A percentile compares a stretch with the other conserved stretches of the same genome.
These are phyloP conservation scores for Parascedosporium putredinis DNA, from an alignment of 2,329 filamentous ascomycete species.

Conservation along the genomic window DNA sequence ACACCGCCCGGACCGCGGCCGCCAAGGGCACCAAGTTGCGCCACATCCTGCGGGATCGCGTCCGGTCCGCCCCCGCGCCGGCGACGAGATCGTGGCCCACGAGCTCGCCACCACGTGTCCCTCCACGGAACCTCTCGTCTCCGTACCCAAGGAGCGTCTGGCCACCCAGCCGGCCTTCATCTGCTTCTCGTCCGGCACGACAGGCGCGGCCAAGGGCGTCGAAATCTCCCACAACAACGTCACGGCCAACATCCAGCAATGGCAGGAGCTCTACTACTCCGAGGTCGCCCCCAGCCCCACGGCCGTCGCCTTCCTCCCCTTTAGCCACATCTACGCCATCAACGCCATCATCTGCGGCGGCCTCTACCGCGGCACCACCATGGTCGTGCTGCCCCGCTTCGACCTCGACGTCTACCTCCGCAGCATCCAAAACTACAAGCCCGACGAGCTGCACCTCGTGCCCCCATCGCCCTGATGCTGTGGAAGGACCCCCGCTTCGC, in stretches of 20 bases:
- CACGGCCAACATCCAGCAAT: background rate
- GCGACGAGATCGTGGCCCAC: background rate
- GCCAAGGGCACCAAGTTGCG: background rate
- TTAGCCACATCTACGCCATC: background rate
- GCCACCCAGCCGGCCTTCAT: background rate
- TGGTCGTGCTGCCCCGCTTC: background rate
- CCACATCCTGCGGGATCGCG: background rate
- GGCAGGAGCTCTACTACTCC: background rate
- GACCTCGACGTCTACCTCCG: background rate
- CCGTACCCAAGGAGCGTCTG: background rate
- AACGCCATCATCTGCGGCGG: background rate
- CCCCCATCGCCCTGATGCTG: background rate
- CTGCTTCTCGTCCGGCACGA: background rate
- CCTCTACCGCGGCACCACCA: background rate
- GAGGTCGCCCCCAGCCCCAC: background rate
- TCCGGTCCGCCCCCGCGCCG: background rate
- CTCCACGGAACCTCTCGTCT: background rate
- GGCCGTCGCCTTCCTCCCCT: background rate
- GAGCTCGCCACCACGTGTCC: background rate
- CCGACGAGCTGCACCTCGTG: background rate
- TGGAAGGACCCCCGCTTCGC: background rate
- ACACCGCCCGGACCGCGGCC: background rate
- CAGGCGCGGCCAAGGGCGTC: background rate
- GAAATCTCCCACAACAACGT: background rate
- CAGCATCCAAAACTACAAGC: background rate